Evolutionary conservation across 805 yeast species (phyloP).

Genomic region (Yarrowia deformans): DNA sequence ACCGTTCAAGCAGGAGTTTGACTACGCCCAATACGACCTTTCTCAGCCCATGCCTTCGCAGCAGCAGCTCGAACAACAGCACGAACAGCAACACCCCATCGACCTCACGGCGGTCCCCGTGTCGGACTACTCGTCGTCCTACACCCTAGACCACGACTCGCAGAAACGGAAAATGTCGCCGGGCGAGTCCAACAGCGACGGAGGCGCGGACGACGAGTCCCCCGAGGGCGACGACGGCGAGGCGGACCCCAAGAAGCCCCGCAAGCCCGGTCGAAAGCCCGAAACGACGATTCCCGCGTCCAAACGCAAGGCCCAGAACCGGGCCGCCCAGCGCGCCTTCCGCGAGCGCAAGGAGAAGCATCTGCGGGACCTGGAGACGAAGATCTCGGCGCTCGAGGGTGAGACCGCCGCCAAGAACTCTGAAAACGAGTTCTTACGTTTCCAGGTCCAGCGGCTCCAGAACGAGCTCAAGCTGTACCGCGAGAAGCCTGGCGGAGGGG

Average conservation of each 20-base stretch:
- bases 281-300: constrained; percentile 78
- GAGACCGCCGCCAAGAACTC: constrained; percentile 71
- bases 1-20: constrained; percentile 29
- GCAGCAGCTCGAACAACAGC: constrained; percentile 8
- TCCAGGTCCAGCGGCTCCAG: constrained; percentile 78
- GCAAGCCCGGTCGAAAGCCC: constrained; percentile 79
- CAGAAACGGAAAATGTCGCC: constrained; percentile 31
- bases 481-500: constrained; percentile 44
- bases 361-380: constrained; percentile 82
- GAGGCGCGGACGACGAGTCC: constrained; percentile 32
- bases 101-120: background rate
- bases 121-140: constrained; percentile 1
- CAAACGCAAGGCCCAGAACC: constrained; percentile 93
- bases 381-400: constrained; percentile 74
- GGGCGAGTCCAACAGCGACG: constrained; percentile 15
- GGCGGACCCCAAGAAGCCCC: constrained; percentile 34
- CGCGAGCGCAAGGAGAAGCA: constrained; percentile 91
- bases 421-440: constrained; percentile 74
- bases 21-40: constrained; percentile 30
- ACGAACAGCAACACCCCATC: background rate
- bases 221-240: constrained; percentile 31
- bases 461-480: constrained; percentile 71
- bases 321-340: constrained; percentile 98
- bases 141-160: constrained; percentile 19
- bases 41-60: constrained; percentile 2